A percentile compares a stretch with the other conserved stretches of the same genome.
phyloP scores from a whole-genome alignment of 169 alveolate species.

The Cryptosporidium sp. region DNA sequence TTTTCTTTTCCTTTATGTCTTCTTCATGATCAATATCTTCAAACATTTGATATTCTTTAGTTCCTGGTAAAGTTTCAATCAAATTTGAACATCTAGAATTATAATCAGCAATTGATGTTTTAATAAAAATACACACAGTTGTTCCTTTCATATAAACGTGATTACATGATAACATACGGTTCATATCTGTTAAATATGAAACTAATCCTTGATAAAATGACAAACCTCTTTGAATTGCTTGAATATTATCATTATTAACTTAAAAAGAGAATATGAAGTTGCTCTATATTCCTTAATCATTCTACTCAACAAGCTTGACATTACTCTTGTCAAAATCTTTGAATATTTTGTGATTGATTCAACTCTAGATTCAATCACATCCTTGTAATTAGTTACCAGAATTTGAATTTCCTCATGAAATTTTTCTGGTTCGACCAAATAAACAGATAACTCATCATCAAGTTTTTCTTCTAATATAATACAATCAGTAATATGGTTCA shows the following conservation, averaged over 20 bases:
- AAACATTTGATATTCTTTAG: not conserved
- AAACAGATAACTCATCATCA: not conserved
- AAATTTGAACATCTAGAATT: not conserved
- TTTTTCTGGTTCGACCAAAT: not conserved
- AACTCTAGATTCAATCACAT: too few relatives aligned
- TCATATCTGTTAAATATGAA: not conserved
- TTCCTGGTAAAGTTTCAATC: not conserved
- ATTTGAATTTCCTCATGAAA: too few relatives aligned
- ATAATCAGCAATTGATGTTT: not conserved
- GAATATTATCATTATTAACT: not conserved
- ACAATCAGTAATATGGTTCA: not conserved
- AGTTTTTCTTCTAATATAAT: too few relatives aligned
- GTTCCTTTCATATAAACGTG: not conserved
- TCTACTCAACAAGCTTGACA: not conserved
- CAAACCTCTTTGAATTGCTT: not conserved
- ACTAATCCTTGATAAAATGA: not conserved
- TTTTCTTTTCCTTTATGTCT: too few relatives aligned
- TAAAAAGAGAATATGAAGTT: too few relatives aligned
- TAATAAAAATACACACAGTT: too few relatives aligned
- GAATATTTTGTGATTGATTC: too few relatives aligned
- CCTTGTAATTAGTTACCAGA: too few relatives aligned
- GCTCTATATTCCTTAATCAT: too few relatives aligned
- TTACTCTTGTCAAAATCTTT: not conserved
- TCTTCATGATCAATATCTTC: not conserved
- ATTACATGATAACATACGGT: not conserved